Conservation (phyloP, 1,284 basidiomycete species). For the Malassezia japonica region DNA sequence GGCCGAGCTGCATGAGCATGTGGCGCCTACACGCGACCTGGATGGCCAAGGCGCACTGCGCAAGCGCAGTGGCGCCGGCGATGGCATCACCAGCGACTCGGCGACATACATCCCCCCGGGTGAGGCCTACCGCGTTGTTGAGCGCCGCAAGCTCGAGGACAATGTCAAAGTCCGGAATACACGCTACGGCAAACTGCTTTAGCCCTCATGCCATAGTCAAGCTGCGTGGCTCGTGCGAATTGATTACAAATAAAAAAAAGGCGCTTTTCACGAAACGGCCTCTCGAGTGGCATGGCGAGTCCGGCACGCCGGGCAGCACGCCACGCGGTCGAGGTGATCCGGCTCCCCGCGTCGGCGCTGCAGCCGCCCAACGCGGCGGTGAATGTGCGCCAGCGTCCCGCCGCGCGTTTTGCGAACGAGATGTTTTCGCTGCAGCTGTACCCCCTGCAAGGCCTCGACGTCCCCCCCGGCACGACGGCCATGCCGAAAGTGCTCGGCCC, state of each 20-base stretch:
- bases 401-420: not conserved
- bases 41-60: not conserved
- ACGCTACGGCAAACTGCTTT: no score
- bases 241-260: no score
- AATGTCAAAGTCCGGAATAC: slow-evolving; percentile 29
- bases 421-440: slow-evolving; percentile 10
- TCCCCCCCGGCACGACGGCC: not conserved
- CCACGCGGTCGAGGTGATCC: not conserved
- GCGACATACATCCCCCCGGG: slow-evolving; percentile 38
- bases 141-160: slow-evolving; percentile 28
- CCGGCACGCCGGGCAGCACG: not conserved
- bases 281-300: not conserved
- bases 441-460: not conserved
- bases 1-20: not conserved
- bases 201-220: no score
- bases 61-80: no score
- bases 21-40: slow-evolving; percentile 1
- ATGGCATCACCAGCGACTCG: slow-evolving; percentile 6
- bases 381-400: not conserved
- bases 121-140: slow-evolving; percentile 37
- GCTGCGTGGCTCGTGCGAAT: no score
- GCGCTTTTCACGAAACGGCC: no score
- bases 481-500: slow-evolving; percentile 9
- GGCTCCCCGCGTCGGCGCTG: slow-evolving; percentile 4
- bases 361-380: slow-evolving; percentile 6